Evolutionary conservation across 768 basidiomycete genomes (phyloP).

Genomic region (Dictyophora rubrovolvata): DNA sequence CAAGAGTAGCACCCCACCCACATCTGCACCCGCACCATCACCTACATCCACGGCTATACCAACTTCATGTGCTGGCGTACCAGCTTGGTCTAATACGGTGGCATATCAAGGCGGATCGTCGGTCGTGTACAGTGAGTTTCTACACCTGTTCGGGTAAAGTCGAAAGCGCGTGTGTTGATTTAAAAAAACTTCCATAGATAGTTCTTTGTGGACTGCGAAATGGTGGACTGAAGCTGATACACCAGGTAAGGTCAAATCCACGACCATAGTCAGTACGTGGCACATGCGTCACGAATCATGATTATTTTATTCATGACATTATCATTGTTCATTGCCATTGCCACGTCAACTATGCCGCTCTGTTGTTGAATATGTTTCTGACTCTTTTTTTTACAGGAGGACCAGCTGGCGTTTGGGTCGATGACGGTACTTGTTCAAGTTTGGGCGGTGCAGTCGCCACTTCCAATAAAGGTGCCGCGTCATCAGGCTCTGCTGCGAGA

Average conservation of each 20-base stretch:
- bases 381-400: conserved; percentile 6
- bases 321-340: no score
- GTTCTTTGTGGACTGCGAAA: conserved; percentile 39
- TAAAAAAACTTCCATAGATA: conserved; percentile 13
- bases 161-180: no score
- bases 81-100: conserved; percentile 38
- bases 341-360: not conserved
- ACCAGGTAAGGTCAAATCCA: conserved; percentile 19
- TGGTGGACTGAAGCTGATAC: conserved; percentile 38
- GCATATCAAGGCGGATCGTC: conserved; percentile 40
- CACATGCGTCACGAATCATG: not conserved
- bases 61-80: conserved; percentile 36
- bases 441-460: conserved; percentile 4
- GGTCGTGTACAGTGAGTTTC: conserved; percentile 29
- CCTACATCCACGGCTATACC: conserved; percentile 15
- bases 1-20: not conserved
- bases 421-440: conserved; percentile 24
- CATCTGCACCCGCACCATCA: not conserved
- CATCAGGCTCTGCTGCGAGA: not conserved
- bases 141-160: no score
- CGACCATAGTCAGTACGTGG: no score
- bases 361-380: not conserved
- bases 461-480: conserved; percentile 5
- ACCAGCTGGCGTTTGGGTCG: conserved; percentile 22
- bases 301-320: no score